These are phyloP conservation scores for Ophiocordyceps sinensis DNA, from an alignment of 2,329 filamentous ascomycete genomes.

Conservation along the genomic window DNA sequence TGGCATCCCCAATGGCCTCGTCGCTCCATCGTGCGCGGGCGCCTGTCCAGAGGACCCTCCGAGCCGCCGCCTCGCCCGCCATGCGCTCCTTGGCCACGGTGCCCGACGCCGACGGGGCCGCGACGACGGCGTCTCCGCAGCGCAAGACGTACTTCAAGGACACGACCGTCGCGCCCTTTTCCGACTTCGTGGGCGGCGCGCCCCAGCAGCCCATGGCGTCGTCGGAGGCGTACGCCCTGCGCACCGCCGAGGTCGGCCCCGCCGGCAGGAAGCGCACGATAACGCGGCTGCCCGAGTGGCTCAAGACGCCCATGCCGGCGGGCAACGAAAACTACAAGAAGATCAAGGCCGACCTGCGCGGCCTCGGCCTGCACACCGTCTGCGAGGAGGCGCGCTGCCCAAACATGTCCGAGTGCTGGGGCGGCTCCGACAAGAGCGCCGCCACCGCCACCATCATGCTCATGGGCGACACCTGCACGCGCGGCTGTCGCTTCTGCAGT, in stretches of 20 bases:
- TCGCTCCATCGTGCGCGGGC: constrained; percentile 26
- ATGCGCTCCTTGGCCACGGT: constrained; percentile 31
- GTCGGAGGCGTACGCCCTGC: constrained; percentile 43
- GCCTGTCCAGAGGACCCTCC: constrained; percentile 26
- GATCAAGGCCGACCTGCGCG: constrained; percentile 86
- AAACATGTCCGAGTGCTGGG: constrained; percentile 98
- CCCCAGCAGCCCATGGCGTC: constrained; percentile 27
- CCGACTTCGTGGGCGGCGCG: constrained; percentile 37
- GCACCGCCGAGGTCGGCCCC: constrained; percentile 50
- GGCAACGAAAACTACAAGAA: constrained; percentile 76
- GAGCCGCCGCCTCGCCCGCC: constrained; percentile 13
- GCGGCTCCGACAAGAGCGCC: constrained; percentile 71
- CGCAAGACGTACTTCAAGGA: constrained; percentile 45
- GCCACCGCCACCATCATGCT: constrained; percentile 98
- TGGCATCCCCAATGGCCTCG: constrained; percentile 21
- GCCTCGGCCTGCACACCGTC: constrained; percentile 82
- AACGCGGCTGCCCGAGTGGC: constrained; percentile 75
- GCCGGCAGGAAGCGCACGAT: constrained; percentile 48
- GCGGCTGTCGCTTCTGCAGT: constrained; percentile 91
- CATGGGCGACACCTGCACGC: constrained; percentile 96
- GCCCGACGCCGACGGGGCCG: constrained; percentile 16
- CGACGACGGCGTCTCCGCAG: constrained; percentile 10
- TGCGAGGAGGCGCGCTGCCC: constrained; percentile 96
- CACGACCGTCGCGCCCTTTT: constrained; percentile 39
- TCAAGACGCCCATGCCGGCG: constrained; percentile 87